Conservation (phyloP, 176 grass and related monocot genomes). For the Aegilops longissima region DNA sequence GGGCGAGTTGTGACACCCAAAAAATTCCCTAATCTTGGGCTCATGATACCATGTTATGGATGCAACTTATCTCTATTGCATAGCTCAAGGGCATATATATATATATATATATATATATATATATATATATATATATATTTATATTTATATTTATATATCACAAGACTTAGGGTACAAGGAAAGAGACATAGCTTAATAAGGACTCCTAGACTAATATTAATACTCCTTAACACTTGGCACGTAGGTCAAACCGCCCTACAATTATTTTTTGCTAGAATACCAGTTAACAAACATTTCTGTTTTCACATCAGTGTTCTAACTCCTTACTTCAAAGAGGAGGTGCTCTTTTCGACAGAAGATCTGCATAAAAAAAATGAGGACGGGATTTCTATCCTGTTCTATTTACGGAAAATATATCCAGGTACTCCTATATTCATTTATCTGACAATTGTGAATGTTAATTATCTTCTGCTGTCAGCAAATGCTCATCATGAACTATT, state of each 20-base stretch:
- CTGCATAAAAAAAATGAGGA: constrained; percentile 77
- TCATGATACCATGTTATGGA: no score
- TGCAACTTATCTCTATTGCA: no score
- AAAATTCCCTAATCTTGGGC: no score
- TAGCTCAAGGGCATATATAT: no score
- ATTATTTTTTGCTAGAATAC: constrained; percentile 20
- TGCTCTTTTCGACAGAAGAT: constrained; percentile 64
- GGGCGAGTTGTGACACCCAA: no score
- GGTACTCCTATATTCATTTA: constrained; percentile 39
- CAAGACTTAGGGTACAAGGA: no score
- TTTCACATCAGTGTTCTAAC: constrained; percentile 81
- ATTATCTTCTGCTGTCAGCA: neutral
- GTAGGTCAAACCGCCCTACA: neutral
- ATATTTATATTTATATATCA: no score
- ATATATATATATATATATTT: no score
- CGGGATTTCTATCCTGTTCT: constrained; percentile 91
- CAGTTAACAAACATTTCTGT: neutral
- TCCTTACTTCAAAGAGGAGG: constrained; percentile 94
- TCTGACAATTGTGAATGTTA: neutral
- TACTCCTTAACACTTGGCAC: no score
- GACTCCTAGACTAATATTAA: no score
- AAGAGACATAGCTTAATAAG: no score
- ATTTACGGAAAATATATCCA: constrained; percentile 86
- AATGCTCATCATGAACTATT: constrained; percentile 28
- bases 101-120: no score